Percentiles rank a stretch among this genome's conserved stretches.
These are phyloP conservation scores for Trichoderma erinaceum DNA, from an alignment of 495 filamentous ascomycete species.

Conservation along the genomic window DNA sequence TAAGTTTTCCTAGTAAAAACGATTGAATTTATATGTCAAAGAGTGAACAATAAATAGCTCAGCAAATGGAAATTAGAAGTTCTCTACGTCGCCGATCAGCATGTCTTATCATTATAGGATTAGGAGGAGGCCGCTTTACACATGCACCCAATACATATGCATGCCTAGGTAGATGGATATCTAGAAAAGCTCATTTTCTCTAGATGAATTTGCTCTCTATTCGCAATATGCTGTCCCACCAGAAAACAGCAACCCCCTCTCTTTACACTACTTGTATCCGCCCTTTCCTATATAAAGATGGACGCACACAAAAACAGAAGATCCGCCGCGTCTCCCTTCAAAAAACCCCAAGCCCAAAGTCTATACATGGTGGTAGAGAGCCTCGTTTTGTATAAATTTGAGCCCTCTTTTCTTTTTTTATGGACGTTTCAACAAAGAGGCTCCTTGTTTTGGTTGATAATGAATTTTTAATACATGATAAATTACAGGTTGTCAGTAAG, in stretches of 20 bases:
- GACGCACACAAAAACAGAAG: not conserved
- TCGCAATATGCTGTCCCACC: not conserved
- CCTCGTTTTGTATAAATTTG: not conserved
- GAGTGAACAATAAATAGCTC: not conserved
- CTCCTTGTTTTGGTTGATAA: not conserved
- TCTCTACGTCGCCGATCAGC: not conserved
- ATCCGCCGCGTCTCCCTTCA: not conserved
- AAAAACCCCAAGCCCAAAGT: not conserved
- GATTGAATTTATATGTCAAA: not conserved
- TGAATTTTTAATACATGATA: constrained; percentile 27
- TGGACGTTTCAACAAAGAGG: constrained; percentile 22
- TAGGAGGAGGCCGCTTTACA: not conserved
- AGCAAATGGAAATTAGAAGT: not conserved
- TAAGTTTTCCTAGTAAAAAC: not conserved
- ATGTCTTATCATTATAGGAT: not conserved
- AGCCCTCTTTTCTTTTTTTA: not conserved
- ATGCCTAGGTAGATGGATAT: no score
- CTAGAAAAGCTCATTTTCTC: no score
- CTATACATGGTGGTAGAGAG: constrained; percentile 9
- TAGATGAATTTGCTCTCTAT: not conserved
- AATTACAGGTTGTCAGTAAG: constrained; percentile 87
- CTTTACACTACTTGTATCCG: not conserved
- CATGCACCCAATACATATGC: not conserved
- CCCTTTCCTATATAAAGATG: not conserved
- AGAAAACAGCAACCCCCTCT: not conserved